phyloP scores from a whole-genome alignment of 1,284 basidiomycete genomes.

The Laetiporus sulphureus region DNA sequence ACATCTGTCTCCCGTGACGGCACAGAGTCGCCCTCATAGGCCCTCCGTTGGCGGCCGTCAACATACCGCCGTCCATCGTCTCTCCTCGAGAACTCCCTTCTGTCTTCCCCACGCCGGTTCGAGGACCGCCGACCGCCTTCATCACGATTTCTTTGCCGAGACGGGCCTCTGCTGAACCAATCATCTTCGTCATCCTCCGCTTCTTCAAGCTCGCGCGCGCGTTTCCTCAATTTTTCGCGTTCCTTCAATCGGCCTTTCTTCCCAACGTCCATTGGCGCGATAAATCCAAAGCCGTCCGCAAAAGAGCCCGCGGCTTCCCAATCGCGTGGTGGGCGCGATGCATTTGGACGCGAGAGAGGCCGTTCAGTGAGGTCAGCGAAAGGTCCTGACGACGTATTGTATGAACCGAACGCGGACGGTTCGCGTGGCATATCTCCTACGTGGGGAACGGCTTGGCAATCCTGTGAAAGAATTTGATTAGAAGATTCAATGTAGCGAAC shows the following conservation, averaged over 20 bases:
- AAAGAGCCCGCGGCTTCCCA: constrained; percentile 28
- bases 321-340: constrained; percentile 19
- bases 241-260: constrained; percentile 55
- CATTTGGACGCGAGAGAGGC: constrained; percentile 5
- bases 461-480: constrained; percentile 34
- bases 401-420: constrained; percentile 70
- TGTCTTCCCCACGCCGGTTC: constrained; percentile 10
- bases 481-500: constrained; percentile 1
- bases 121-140: background rate
- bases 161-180: constrained; percentile 45
- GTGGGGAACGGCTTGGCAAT: constrained; percentile 57
- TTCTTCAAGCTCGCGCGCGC: constrained; percentile 38
- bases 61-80: constrained; percentile 10
- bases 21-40: constrained; percentile 18
- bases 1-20: constrained; percentile 24
- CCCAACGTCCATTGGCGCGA: constrained; percentile 55
- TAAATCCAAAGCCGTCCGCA: constrained; percentile 36
- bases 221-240: constrained; percentile 46
- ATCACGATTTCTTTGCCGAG: constrained; percentile 7
- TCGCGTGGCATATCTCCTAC: constrained; percentile 45
- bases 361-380: constrained; percentile 46
- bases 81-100: constrained; percentile 12
- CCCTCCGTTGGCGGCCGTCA: constrained; percentile 15
- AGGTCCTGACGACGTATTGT: constrained; percentile 68
- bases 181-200: constrained; percentile 44